Conservation (phyloP, 2,329 filamentous ascomycete species). For the Alternaria solani region DNA sequence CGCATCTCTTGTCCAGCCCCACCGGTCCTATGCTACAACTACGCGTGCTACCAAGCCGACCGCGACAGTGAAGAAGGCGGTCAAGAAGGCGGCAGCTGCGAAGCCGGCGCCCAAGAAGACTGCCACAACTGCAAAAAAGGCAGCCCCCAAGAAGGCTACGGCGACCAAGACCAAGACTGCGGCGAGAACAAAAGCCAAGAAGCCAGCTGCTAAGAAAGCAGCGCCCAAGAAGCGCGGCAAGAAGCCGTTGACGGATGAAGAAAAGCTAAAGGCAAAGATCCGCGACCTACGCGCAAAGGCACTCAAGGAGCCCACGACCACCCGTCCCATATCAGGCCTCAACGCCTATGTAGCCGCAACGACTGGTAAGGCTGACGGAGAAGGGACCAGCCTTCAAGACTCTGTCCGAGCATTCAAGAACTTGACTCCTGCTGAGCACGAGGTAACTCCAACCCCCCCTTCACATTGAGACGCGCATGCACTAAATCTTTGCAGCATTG, state of each 20-base stretch:
- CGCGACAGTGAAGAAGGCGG: conserved; percentile 40
- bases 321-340: conserved; percentile 16
- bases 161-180: conserved; percentile 19
- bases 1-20: conserved; percentile 28
- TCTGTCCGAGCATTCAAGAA: conserved; percentile 31
- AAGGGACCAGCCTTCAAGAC: too few relatives aligned
- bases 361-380: too few relatives aligned
- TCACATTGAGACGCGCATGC: background rate
- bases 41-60: conserved; percentile 43
- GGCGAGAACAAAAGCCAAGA: conserved; percentile 23
- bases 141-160: conserved; percentile 26
- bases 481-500: conserved; percentile 56
- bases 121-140: conserved; percentile 33
- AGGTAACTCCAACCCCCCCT: conserved; percentile 34
- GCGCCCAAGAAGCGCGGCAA: conserved; percentile 31
- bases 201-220: conserved; percentile 31
- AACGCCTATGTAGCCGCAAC: conserved; percentile 39
- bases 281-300: conserved; percentile 49
- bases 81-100: conserved; percentile 33
- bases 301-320: conserved; percentile 43
- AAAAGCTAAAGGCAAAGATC: conserved; percentile 41
- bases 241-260: conserved; percentile 38
- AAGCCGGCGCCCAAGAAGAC: conserved; percentile 42
- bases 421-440: conserved; percentile 45
- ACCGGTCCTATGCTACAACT: conserved; percentile 48